phyloP scores from a whole-genome alignment of 257 asterid genomes.

The Osmanthus fragrans region DNA sequence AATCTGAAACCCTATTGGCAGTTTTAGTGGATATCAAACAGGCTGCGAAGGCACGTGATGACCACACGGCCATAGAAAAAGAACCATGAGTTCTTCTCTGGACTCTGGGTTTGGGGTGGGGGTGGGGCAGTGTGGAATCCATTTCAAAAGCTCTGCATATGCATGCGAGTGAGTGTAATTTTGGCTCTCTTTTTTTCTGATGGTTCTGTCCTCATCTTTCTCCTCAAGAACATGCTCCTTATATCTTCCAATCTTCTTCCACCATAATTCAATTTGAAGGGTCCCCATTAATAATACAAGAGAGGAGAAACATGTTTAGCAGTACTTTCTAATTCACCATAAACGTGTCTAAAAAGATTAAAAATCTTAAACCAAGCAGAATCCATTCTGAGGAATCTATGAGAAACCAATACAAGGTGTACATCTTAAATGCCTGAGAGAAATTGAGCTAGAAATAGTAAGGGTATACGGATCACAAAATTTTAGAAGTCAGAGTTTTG shows the following conservation, averaged over 20 bases:
- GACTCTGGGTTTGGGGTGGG: neutral
- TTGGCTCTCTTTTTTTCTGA: neutral
- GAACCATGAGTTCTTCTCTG: constrained; percentile 18
- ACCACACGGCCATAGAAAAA: constrained; percentile 32
- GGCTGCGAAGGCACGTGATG: constrained; percentile 32
- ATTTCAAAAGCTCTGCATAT: constrained; percentile 24
- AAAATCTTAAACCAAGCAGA: neutral
- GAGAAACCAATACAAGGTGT: constrained; percentile 12
- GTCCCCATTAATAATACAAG: neutral
- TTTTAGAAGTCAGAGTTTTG: constrained; percentile 16
- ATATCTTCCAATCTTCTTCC: constrained; percentile 17
- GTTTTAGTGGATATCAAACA: constrained; percentile 17
- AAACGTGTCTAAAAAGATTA: neutral
- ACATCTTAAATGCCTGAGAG: constrained; percentile 17
- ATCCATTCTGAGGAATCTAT: neutral
- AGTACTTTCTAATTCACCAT: neutral
- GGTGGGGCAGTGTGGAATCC: constrained; percentile 25
- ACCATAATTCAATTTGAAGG: neutral
- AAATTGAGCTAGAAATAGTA: neutral
- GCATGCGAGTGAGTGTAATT: neutral
- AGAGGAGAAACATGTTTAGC: neutral
- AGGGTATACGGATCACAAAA: constrained; percentile 17
- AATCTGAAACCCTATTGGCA: constrained; percentile 6
- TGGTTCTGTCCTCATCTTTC: constrained; percentile 21
- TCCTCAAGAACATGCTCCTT: constrained; percentile 18